Evolutionary conservation across 768 basidiomycete genomes (phyloP).

Genomic region (Tylopilus sp.): DNA sequence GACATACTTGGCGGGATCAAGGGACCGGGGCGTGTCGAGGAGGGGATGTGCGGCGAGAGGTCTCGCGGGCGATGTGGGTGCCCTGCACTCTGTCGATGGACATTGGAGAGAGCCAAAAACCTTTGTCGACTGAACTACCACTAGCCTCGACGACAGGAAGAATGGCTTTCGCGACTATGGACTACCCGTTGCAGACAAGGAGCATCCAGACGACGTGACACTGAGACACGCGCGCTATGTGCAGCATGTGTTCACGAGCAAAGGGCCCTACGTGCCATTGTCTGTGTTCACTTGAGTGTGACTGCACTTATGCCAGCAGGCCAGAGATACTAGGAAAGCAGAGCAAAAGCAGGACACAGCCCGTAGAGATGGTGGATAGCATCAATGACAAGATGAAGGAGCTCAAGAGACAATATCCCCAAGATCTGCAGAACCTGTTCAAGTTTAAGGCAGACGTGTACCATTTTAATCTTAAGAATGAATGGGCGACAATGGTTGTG

Average conservation of each 20-base stretch:
- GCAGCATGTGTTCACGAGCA: slow-evolving; percentile 39
- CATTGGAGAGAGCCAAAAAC: slow-evolving; percentile 22
- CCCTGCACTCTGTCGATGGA: not conserved
- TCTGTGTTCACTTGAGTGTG: slow-evolving; percentile 17
- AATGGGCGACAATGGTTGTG: no score
- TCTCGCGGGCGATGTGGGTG: slow-evolving; percentile 36
- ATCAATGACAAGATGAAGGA: slow-evolving; percentile 28
- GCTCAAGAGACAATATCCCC: slow-evolving; percentile 28
- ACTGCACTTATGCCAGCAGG: slow-evolving; percentile 1
- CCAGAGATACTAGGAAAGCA: slow-evolving; percentile 22
- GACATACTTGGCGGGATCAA: slow-evolving; percentile 49
- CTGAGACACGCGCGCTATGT: slow-evolving; percentile 35
- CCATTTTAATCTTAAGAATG: no score
- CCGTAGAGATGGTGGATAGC: slow-evolving; percentile 24
- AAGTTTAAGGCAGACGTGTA: slow-evolving; percentile 30
- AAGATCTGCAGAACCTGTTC: slow-evolving; percentile 31
- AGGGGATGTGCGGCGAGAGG: slow-evolving; percentile 61
- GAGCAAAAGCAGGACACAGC: slow-evolving; percentile 6
- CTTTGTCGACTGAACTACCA: not conserved
- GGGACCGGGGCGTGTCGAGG: slow-evolving; percentile 35
- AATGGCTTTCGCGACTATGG: slow-evolving; percentile 26
- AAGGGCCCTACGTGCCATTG: slow-evolving; percentile 39
- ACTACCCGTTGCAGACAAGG: slow-evolving; percentile 7
- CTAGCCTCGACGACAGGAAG: not conserved
- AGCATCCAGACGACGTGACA: slow-evolving; percentile 22